These are phyloP conservation scores for Turnera subulata DNA, from an alignment of 345 rosid genomes.

Conservation along the genomic window DNA sequence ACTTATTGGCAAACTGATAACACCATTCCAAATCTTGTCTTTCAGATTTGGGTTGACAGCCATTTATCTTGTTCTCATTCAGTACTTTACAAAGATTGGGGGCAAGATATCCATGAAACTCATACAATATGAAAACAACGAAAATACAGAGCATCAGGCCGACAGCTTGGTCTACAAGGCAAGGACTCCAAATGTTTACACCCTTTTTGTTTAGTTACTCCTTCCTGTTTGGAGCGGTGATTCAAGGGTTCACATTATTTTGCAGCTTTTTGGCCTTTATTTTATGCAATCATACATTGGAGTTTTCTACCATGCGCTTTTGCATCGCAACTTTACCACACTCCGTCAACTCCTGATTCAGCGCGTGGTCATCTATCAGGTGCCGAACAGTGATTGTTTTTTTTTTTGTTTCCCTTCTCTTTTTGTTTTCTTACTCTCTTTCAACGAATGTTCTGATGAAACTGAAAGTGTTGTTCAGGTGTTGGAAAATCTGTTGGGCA, in stretches of 20 bases:
- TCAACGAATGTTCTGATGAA: constrained; percentile 8
- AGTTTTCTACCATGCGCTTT: constrained; percentile 86
- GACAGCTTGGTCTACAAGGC: constrained; percentile 94
- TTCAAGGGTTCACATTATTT: constrained; percentile 14
- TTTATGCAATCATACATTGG: constrained; percentile 97
- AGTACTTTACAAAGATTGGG: constrained; percentile 69
- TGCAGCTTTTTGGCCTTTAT: constrained; percentile 92
- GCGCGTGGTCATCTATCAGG: constrained; percentile 71
- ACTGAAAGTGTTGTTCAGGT: constrained; percentile 41
- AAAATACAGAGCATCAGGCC: constrained; percentile 63
- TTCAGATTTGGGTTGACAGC: constrained; percentile 84
- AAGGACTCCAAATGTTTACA: constrained; percentile 16
- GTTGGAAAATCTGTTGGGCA: constrained; percentile 70
- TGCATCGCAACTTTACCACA: constrained; percentile 74
- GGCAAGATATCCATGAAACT: constrained; percentile 79
- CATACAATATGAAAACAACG: constrained; percentile 68
- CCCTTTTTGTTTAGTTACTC: constrained; percentile 8
- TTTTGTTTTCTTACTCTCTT: background rate
- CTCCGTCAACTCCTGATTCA: constrained; percentile 82
- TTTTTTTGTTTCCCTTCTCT: background rate
- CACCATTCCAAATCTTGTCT: constrained; percentile 11
- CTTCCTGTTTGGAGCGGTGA: background rate
- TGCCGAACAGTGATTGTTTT: constrained; percentile 13
- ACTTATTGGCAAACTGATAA: background rate
- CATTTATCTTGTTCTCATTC: constrained; percentile 74